These are phyloP conservation scores for Colletotrichum falcatum DNA, from an alignment of 2,329 filamentous ascomycete species.

Conservation along the genomic window DNA sequence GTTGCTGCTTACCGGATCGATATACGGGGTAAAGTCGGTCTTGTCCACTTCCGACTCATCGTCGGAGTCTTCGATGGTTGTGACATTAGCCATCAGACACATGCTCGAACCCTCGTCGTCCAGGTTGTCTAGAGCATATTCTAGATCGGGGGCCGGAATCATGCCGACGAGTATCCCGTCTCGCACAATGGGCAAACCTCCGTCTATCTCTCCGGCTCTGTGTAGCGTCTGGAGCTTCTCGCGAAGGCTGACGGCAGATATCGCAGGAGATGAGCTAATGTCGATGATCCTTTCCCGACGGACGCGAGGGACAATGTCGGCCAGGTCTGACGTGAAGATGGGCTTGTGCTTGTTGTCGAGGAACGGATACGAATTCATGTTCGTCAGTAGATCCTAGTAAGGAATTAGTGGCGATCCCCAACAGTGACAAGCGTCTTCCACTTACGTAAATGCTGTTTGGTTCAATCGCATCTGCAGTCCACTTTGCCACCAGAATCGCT, in stretches of 20 bases:
- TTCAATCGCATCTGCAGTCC: slow-evolving; percentile 96
- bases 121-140: slow-evolving; percentile 90
- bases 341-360: slow-evolving; percentile 97
- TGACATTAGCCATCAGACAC: slow-evolving; percentile 84
- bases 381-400: slow-evolving; percentile 83
- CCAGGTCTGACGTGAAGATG: slow-evolving; percentile 87
- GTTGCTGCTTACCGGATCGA: slow-evolving; percentile 78
- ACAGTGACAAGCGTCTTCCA: slow-evolving; percentile 19
- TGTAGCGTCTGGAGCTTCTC: slow-evolving; percentile 86
- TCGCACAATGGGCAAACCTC: slow-evolving; percentile 87
- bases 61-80: slow-evolving; percentile 72
- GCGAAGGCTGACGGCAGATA: slow-evolving; percentile 81
- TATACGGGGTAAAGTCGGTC: slow-evolving; percentile 89
- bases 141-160: slow-evolving; percentile 93
- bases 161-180: slow-evolving; percentile 85
- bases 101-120: slow-evolving; percentile 77
- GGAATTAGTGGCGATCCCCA: slow-evolving; percentile 42
- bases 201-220: slow-evolving; percentile 88
- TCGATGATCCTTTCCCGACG: slow-evolving; percentile 87
- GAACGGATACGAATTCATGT: slow-evolving; percentile 98
- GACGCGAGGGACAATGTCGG: slow-evolving; percentile 84
- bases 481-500: slow-evolving; percentile 94
- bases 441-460: slow-evolving; percentile 90
- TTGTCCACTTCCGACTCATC: slow-evolving; percentile 69
- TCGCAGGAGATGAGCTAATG: slow-evolving; percentile 83